These are phyloP conservation scores for Ocimum tenuiflorum DNA, from an alignment of 257 asterid genomes.

Conservation along the genomic window DNA sequence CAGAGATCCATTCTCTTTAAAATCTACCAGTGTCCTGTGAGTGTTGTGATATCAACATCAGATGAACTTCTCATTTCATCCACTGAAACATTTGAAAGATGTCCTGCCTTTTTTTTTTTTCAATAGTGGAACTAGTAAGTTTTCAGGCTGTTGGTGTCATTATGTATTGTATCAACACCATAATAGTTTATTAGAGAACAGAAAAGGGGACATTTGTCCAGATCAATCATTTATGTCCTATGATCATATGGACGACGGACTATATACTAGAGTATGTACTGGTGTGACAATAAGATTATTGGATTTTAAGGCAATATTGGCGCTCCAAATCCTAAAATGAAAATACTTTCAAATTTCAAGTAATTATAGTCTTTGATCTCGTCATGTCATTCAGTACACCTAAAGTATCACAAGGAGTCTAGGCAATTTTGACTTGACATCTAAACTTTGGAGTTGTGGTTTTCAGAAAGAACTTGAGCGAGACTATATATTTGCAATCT, in stretches of 20 bases:
- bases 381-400: not conserved
- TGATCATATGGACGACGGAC: not conserved
- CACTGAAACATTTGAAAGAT: slow-evolving; percentile 4
- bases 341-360: not conserved
- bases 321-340: not conserved
- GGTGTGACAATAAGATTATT: slow-evolving; percentile 8
- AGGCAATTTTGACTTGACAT: not conserved
- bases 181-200: too few relatives aligned
- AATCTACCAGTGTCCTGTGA: not conserved
- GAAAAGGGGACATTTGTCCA: not conserved
- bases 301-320: slow-evolving; percentile 15
- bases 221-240: slow-evolving; percentile 3
- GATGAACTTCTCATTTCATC: slow-evolving; percentile 2
- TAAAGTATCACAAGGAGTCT: not conserved
- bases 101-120: not conserved
- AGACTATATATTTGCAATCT: slow-evolving; percentile 2
- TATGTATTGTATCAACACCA: too few relatives aligned
- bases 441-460: not conserved
- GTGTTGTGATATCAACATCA: not conserved
- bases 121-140: too few relatives aligned
- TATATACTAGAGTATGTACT: not conserved
- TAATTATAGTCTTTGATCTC: not conserved
- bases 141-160: too few relatives aligned
- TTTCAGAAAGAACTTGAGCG: slow-evolving; percentile 14
- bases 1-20: not conserved